Base-by-base conservation (phyloP, 2,329 filamentous ascomycete species). In the Aaosphaeria arxii region DNA sequence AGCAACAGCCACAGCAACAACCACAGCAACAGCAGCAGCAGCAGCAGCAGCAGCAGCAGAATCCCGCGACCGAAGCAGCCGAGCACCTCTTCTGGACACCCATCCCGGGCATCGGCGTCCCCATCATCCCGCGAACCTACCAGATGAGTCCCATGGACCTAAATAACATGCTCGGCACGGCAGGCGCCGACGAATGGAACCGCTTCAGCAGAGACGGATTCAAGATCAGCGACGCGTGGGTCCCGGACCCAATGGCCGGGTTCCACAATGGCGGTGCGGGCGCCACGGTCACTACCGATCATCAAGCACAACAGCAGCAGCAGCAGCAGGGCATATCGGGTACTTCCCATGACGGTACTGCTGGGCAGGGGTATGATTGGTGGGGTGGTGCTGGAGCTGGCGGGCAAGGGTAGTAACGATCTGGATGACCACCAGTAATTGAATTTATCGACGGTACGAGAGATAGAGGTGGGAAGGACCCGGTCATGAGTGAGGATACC, bases 61-160 rank as follows among this genome's bases (percentile, higher is more conserved):
- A 24, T 24, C 41, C 41, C 9, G 30, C 41, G 31, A 39, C 7
- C 46, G 17, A 33, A 29, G 29, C 36, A 40, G 47, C 44, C 24
- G 41, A 55, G 29, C 35, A 46, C 28, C 43, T 55, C 2, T 69
- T 67, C 51, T 71, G 68, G 73, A 71, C 69, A 9, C 72, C 73
- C 1, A 70, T 74, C 9, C 64, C 67, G 1, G 66, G 67, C 2
- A 62, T 74, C 46, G 69, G 64, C 43, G 67, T 70, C 6, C 72
- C 73, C 3, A 64, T 69, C 5, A 43, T 68, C 0, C 59, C 59
- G 1, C 54, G 62, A n/a, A 36, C 9, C 33, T 61, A 58, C 48
- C 51, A 55, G 29, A 49, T 59, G 11, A 58, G 60, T 13, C 65
- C 66, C 4, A 71, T 71, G 67, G 67, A 65, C 9, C 40, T 70